Conservation (phyloP, 176 grass and related monocot genomes). For the Melocanna baccifera region DNA sequence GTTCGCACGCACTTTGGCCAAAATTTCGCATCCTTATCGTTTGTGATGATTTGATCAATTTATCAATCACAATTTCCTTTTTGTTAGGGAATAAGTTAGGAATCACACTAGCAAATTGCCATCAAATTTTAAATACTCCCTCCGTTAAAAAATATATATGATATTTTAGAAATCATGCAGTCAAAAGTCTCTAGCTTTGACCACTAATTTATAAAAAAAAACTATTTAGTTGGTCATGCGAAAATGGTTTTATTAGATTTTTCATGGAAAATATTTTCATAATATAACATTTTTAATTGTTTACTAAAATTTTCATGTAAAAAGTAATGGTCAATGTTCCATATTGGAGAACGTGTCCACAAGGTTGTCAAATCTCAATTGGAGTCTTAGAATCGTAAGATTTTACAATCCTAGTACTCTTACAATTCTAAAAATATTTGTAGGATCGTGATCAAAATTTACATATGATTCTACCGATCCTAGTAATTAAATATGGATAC, state of each 20-base stretch:
- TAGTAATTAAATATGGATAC: too few species aligned
- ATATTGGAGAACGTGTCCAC: neutral
- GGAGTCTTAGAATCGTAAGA: too few species aligned
- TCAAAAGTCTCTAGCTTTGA: too few species aligned
- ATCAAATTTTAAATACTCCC: neutral
- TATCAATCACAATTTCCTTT: neutral
- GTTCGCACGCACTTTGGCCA: neutral
- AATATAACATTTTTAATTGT: neutral
- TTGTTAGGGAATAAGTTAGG: neutral
- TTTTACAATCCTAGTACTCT: too few species aligned
- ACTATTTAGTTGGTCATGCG: too few species aligned
- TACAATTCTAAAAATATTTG: too few species aligned
- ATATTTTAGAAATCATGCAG: neutral
- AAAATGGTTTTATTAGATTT: neutral
- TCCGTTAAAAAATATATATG: neutral
- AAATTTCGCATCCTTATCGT: neutral
- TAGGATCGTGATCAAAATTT: too few species aligned
- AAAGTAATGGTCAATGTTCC: neutral
- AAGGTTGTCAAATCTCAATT: too few species aligned
- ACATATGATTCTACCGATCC: too few species aligned
- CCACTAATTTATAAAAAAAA: too few species aligned
- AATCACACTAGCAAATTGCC: neutral
- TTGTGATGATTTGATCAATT: neutral
- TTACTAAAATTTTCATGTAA: neutral
- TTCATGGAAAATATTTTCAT: neutral